These are phyloP conservation scores for Ganoderma lingzhi DNA, from an alignment of 1,284 basidiomycete species.

Conservation along the genomic window DNA sequence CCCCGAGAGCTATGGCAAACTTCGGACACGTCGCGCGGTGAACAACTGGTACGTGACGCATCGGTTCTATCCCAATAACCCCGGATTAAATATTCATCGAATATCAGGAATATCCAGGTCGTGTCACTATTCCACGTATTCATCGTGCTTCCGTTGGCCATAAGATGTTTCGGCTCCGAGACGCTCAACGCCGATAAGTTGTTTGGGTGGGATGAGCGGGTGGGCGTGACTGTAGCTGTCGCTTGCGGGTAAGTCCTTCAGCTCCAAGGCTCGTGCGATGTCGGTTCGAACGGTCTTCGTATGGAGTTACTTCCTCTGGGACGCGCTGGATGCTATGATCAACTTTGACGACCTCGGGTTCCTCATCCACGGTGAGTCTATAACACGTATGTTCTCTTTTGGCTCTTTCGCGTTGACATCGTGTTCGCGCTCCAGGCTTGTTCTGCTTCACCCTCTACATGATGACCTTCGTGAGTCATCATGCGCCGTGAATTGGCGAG, in stretches of 20 bases:
- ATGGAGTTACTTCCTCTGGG: conserved; percentile 69
- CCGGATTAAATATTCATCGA: conserved; percentile 32
- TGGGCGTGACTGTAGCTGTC: conserved; percentile 58
- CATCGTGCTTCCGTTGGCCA: conserved; percentile 57
- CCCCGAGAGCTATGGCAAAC: conserved; percentile 47
- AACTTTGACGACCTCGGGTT: conserved; percentile 68
- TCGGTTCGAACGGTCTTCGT: background rate
- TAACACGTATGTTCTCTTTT: no score
- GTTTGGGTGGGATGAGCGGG: conserved; percentile 63
- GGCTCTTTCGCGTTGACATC: background rate
- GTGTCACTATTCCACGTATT: conserved; percentile 64
- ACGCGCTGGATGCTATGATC: conserved; percentile 61
- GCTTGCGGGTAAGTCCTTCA: conserved; percentile 56
- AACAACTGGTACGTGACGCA: conserved; percentile 59
- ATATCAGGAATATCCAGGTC: conserved; percentile 53
- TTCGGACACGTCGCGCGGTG: conserved; percentile 49
- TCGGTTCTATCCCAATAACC: background rate
- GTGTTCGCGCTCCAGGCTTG: conserved; percentile 47
- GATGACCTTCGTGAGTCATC: conserved; percentile 63
- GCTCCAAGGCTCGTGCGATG: conserved; percentile 12
- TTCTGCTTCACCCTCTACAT: conserved; percentile 67
- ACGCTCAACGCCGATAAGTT: conserved; percentile 55
- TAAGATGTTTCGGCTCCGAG: conserved; percentile 49
- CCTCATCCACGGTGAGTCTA: conserved; percentile 64
- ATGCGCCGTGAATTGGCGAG: background rate